These are phyloP conservation scores for Microglena sp. DNA, from an alignment of 139 green algal species.

Conservation along the genomic window DNA sequence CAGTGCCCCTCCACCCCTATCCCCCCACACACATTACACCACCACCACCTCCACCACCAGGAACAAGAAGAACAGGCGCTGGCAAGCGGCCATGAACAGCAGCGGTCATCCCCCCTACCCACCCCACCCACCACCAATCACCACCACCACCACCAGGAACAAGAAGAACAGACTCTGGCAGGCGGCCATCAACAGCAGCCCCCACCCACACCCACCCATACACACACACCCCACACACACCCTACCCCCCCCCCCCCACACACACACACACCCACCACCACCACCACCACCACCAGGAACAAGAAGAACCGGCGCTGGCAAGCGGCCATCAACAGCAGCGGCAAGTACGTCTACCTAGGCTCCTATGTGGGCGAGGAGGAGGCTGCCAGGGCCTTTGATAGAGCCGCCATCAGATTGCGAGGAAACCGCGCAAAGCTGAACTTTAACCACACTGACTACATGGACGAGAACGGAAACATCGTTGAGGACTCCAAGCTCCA, in stretches of 20 bases:
- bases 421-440: conserved; percentile 36
- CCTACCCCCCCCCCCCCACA: background rate
- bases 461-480: conserved; percentile 21
- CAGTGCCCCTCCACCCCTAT: no score
- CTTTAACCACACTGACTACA: conserved; percentile 25
- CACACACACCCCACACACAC: background rate
- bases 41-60: conserved; percentile 10
- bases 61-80: conserved; percentile 44
- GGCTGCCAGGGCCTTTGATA: conserved; percentile 35
- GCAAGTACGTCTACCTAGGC: conserved; percentile 45
- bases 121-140: background rate
- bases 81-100: conserved; percentile 30
- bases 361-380: conserved; percentile 38
- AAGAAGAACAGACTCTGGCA: background rate
- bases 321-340: conserved; percentile 40
- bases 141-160: background rate
- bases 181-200: background rate
- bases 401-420: conserved; percentile 30
- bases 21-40: no score
- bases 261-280: background rate
- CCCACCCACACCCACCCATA: background rate
- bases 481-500: conserved; percentile 19
- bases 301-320: conserved; percentile 26
- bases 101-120: conserved; percentile 19
- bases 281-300: background rate